Evolutionary conservation across 192 early-diverging fungal species (phyloP), one percentile per base, ranked within the genome.

Genomic region (Coemansia sp.): DNA sequence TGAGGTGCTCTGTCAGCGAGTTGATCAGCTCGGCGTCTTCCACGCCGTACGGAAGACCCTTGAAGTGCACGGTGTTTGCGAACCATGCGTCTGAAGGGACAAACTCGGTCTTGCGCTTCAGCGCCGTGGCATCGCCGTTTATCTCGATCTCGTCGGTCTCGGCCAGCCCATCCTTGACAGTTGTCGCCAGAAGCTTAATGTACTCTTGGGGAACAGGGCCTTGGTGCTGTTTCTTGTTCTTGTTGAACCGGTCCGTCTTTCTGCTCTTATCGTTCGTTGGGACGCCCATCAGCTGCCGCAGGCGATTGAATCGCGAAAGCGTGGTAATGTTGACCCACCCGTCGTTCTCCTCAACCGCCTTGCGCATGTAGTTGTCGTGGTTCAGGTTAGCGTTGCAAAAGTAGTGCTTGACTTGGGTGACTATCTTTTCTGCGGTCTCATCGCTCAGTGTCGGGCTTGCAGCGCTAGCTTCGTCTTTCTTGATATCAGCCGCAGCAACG

Each of bases 321-420:
- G 59, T 57, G 7, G 49, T 42, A 25, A 82, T 58, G 12, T 23
- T 15, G 15, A 82, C 58, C 74, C 79, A 82, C 12, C 79, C 79
- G 56, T 74, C 75, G 46, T 77, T 59, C 51, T 56, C 58, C 18
- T 39, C 43, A 3, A 77, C 57, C 16, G 51, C 58, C 59, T 77
- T 70, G 61, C 74, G 68, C 75, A 82, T 77, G 45, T 61, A 82
- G 33, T 49, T 46, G 62, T 82, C 79, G 67, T 77, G 79, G 67
- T 69, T 82, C 61, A 82, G 58, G 71, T 74, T 82, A 18, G 71
- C 79, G 21, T 82, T 71, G 71, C 71, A 70, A 61, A 82, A 74
- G 62, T 82, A 82, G 71, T 82, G 71, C 79, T 82, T 82, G 45
- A 82, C 66, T 46, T 82, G 79, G 9, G 53, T 21, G 9, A 81